Conservation (phyloP, 768 basidiomycete species). For the Pluteus cervinus region DNA sequence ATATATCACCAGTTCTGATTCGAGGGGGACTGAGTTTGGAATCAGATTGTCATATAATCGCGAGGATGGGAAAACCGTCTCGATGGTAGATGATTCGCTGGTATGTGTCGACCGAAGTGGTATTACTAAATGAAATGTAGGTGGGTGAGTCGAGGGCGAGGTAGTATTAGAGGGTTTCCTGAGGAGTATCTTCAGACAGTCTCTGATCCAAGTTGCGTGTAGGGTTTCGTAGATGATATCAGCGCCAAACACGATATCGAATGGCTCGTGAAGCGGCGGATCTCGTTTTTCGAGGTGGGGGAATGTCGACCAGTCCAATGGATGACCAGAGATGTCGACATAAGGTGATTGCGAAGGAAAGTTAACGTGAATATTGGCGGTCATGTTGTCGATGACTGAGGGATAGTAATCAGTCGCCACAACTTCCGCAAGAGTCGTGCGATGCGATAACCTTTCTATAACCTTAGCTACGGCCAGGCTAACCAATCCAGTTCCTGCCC, state of each 20-base stretch:
- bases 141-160: not conserved
- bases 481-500: constrained; percentile 81
- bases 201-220: constrained; percentile 68
- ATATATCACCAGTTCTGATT: constrained; percentile 39
- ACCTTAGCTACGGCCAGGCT: constrained; percentile 54
- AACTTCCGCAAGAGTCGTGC: constrained; percentile 24
- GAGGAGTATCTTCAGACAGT: constrained; percentile 49
- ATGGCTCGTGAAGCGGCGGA: constrained; percentile 32
- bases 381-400: constrained; percentile 64
- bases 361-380: constrained; percentile 53
- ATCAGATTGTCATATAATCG: not conserved
- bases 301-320: constrained; percentile 61
- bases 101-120: constrained; percentile 64
- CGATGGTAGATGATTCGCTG: constrained; percentile 53
- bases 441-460: constrained; percentile 15
- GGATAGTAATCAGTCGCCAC: constrained; percentile 78
- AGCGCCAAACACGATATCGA: constrained; percentile 74
- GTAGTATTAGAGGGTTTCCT: constrained; percentile 16
- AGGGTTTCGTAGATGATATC: constrained; percentile 75
- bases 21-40: not conserved
- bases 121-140: constrained; percentile 68
- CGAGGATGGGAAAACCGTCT: constrained; percentile 39
- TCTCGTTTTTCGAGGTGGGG: constrained; percentile 4
- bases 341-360: constrained; percentile 23
- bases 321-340: constrained; percentile 16